A percentile compares a stretch with the other conserved stretches of the same genome.
phyloP scores from a whole-genome alignment of 768 basidiomycete species.

The Panellus pusillus region DNA sequence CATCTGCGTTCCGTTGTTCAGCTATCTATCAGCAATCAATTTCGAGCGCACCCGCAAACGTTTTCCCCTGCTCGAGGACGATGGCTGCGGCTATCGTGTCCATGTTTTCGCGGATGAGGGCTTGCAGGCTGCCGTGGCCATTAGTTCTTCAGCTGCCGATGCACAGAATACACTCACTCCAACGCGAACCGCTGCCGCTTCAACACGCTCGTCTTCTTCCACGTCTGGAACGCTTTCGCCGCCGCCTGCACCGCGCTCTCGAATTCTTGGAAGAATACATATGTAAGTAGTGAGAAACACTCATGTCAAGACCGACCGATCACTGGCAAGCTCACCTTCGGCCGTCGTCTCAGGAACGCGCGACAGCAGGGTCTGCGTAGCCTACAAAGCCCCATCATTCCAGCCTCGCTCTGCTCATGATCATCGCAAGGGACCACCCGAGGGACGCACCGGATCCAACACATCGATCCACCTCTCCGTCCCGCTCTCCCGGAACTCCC shows the following conservation, averaged over 20 bases:
- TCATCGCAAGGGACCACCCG: neutral
- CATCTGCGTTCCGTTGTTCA: constrained; percentile 52
- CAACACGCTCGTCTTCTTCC: constrained; percentile 84
- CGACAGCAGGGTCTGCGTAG: constrained; percentile 87
- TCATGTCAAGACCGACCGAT: neutral
- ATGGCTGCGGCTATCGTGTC: constrained; percentile 87
- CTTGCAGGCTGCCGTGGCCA: constrained; percentile 52
- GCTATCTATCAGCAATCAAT: neutral
- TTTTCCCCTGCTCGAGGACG: constrained; percentile 96
- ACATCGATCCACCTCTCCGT: constrained; percentile 82
- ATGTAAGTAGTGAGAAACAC: too few species aligned
- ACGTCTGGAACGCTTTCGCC: constrained; percentile 85
- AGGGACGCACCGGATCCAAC: constrained; percentile 83
- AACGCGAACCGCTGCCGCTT: constrained; percentile 86
- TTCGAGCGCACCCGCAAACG: constrained; percentile 59
- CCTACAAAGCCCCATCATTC: constrained; percentile 42
- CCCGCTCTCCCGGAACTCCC: constrained; percentile 84
- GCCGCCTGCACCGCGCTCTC: constrained; percentile 82
- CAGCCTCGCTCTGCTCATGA: neutral
- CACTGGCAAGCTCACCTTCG: constrained; percentile 1
- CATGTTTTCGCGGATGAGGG: constrained; percentile 79
- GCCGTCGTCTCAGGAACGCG: constrained; percentile 86
- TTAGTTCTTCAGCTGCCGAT: too few species aligned
- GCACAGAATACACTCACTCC: too few species aligned
- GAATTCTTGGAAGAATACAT: too few species aligned